Conservation (phyloP, 148 eudicot genomes). For the Vaccinium vitisidaea region DNA sequence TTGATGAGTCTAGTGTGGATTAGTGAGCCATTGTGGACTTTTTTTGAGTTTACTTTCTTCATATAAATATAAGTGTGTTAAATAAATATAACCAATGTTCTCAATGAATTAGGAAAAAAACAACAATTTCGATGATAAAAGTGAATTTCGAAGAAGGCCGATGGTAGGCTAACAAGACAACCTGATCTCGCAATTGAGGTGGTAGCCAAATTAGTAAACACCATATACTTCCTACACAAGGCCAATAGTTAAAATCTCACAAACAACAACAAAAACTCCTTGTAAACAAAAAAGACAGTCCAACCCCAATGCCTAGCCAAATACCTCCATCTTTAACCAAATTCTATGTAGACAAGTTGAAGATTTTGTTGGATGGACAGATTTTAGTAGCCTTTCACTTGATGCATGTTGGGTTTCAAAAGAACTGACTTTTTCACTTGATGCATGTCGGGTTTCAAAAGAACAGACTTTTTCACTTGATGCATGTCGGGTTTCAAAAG, state of each 20-base stretch:
- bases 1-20: not conserved
- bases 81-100: not conserved
- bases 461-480: not conserved
- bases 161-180: not conserved
- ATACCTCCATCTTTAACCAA: not conserved
- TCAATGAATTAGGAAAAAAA: not conserved
- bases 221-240: no score
- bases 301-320: not conserved
- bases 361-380: not conserved
- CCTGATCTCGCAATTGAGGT: no score
- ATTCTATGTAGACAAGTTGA: not conserved
- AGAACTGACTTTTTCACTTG: not conserved
- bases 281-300: no score
- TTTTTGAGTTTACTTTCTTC: not conserved
- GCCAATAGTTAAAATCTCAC: no score
- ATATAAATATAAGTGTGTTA: not conserved
- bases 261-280: no score
- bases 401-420: not conserved
- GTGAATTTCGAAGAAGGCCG: not conserved
- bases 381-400: not conserved
- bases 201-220: no score
- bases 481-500: not conserved
- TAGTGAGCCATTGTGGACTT: not conserved
- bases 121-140: not conserved
- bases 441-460: not conserved